Evolutionary conservation across 2,329 filamentous ascomycete species (phyloP).

Genomic region (Cladobotryum protrusum): DNA sequence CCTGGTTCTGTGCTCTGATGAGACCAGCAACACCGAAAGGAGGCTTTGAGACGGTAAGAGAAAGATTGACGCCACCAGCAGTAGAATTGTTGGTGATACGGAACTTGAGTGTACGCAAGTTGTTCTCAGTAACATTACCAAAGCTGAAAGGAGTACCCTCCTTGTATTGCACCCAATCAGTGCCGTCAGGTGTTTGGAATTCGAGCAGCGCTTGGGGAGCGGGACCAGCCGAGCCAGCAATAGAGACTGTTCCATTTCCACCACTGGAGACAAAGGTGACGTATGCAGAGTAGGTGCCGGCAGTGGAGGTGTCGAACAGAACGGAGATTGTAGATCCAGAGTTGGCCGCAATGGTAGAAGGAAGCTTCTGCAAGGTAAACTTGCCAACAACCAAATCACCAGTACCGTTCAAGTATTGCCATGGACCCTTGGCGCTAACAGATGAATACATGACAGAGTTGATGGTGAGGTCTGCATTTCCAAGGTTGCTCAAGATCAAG

Average conservation of each 20-base stretch:
- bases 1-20: constrained; percentile 47
- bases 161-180: constrained; percentile 43
- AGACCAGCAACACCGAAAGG: constrained; percentile 51
- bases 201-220: constrained; percentile 45
- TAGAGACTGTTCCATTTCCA: constrained; percentile 41
- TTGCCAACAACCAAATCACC: constrained; percentile 36
- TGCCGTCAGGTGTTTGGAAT: constrained; percentile 47
- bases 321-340: constrained; percentile 35
- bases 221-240: constrained; percentile 44
- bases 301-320: constrained; percentile 39
- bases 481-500: constrained; percentile 43
- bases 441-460: constrained; percentile 38
- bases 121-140: constrained; percentile 49
- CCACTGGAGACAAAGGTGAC: constrained; percentile 42
- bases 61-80: constrained; percentile 39
- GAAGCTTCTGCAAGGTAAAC: constrained; percentile 44
- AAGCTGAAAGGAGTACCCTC: constrained; percentile 43
- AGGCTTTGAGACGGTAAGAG: constrained; percentile 54
- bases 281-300: constrained; percentile 45
- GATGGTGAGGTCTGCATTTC: constrained; percentile 40
- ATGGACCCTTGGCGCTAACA: constrained; percentile 39
- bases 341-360: constrained; percentile 36
- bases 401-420: constrained; percentile 29
- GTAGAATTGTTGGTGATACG: constrained; percentile 48
- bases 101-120: constrained; percentile 40